These are phyloP conservation scores for Auriculariales sp. DNA, from an alignment of 768 basidiomycete genomes.

Conservation along the genomic window DNA sequence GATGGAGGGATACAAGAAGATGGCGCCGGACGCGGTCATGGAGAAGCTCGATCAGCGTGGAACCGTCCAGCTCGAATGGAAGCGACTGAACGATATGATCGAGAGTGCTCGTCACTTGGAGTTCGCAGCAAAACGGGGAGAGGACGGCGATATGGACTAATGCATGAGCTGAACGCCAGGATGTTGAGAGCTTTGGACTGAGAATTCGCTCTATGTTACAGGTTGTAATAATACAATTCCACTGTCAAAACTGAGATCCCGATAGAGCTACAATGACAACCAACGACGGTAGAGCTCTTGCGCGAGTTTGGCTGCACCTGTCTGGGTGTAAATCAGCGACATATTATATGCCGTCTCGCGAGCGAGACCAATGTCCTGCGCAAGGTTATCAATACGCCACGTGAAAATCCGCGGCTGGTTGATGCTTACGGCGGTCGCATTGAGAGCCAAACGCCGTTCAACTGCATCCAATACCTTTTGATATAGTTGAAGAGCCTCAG, in stretches of 20 bases:
- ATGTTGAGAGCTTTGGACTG: no score
- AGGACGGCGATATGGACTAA: constrained; percentile 13
- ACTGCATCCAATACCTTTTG: constrained; percentile 55
- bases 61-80: constrained; percentile 56
- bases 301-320: constrained; percentile 59
- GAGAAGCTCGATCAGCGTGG: constrained; percentile 66
- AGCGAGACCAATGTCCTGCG: constrained; percentile 38
- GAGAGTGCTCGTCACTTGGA: constrained; percentile 56
- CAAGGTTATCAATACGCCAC: neutral
- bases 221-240: no score
- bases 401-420: neutral
- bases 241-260: no score
- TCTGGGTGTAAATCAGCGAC: constrained; percentile 64
- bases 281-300: constrained; percentile 59
- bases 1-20: constrained; percentile 34
- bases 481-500: constrained; percentile 77
- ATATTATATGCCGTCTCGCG: constrained; percentile 82
- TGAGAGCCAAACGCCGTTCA: constrained; percentile 20
- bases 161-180: neutral
- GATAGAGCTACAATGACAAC: constrained; percentile 50
- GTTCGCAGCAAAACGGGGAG: constrained; percentile 29
- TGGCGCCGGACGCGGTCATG: constrained; percentile 65
- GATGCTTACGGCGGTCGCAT: neutral
- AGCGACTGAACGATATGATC: constrained; percentile 57
- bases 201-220: no score